A percentile compares a stretch with the other conserved stretches of the same genome.
Evolutionary conservation across 2,329 filamentous ascomycete genomes (phyloP).

Genomic region (Penicillium sp.): DNA sequence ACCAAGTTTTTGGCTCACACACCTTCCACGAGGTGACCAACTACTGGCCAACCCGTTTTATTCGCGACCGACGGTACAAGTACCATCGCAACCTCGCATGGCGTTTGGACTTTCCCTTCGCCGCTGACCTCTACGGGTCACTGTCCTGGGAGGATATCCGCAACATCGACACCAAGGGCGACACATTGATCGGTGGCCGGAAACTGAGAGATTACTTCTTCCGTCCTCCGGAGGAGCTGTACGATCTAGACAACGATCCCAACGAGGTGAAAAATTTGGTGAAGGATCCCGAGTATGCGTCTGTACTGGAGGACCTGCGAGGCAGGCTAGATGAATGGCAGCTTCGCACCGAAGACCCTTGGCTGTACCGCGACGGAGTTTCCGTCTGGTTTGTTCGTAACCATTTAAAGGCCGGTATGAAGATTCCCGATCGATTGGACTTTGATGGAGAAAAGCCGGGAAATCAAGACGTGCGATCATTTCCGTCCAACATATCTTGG

Average conservation of each 20-base stretch:
- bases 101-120: constrained; percentile 49
- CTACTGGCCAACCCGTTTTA: constrained; percentile 49
- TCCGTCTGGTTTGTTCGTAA: constrained; percentile 6
- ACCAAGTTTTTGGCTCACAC: constrained; percentile 47
- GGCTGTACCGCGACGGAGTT: constrained; percentile 28
- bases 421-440: constrained; percentile 19
- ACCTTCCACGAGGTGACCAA: constrained; percentile 51
- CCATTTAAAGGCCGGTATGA: constrained; percentile 12
- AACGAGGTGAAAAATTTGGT: constrained; percentile 46
- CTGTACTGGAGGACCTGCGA: constrained; percentile 31
- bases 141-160: constrained; percentile 46
- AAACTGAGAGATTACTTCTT: constrained; percentile 43
- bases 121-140: constrained; percentile 44
- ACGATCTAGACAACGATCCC: constrained; percentile 45
- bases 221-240: constrained; percentile 45
- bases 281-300: constrained; percentile 26
- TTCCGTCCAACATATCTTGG: background rate
- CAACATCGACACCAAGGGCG: constrained; percentile 24
- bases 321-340: constrained; percentile 32
- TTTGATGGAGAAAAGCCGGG: constrained; percentile 15
- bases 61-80: constrained; percentile 43
- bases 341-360: constrained; percentile 30
- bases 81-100: constrained; percentile 52
- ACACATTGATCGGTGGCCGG: constrained; percentile 38
- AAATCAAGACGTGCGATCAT: background rate